These are phyloP conservation scores for Middelhovenomyces tepae DNA, from an alignment of 805 yeast genomes.

Conservation along the genomic window DNA sequence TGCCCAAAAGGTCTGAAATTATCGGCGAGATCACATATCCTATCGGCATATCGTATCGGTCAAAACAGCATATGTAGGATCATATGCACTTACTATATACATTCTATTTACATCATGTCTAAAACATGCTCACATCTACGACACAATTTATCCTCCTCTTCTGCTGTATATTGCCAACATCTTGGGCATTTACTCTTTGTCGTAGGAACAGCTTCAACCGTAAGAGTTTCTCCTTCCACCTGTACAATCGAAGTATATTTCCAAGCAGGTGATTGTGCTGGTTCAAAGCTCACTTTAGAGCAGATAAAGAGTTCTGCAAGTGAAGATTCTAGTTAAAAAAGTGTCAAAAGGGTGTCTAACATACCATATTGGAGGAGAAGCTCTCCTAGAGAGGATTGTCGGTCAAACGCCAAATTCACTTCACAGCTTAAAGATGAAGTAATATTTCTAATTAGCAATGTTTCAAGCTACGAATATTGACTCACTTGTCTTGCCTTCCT, in stretches of 20 bases:
- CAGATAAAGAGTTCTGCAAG: slow-evolving; percentile 53
- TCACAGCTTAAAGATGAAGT: slow-evolving; percentile 48
- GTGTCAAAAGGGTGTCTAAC: slow-evolving; percentile 13
- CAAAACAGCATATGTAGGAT: too few relatives aligned
- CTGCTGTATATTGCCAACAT: slow-evolving; percentile 79
- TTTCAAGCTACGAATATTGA: slow-evolving; percentile 24
- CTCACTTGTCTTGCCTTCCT: slow-evolving; percentile 43
- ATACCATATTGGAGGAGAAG: too few relatives aligned
- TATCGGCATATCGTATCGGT: too few relatives aligned
- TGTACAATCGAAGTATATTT: slow-evolving; percentile 23
- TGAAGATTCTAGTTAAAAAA: slow-evolving; percentile 31
- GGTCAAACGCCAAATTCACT: slow-evolving; percentile 29
- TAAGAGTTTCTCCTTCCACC: slow-evolving; percentile 25
- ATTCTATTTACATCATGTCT: slow-evolving; percentile 3
- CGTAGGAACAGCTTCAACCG: slow-evolving; percentile 38
- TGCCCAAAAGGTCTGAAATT: too few relatives aligned
- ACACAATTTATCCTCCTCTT: slow-evolving; percentile 48
- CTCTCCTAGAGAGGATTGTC: slow-evolving; percentile 7
- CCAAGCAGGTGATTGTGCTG: slow-evolving; percentile 20
- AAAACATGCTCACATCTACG: slow-evolving; percentile 46
- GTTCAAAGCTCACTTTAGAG: slow-evolving; percentile 43
- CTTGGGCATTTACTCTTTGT: slow-evolving; percentile 68
- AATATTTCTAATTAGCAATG: too few relatives aligned
- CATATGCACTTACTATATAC: too few relatives aligned
- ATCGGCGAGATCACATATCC: too few relatives aligned